These are phyloP conservation scores for Mycena filopes DNA, from an alignment of 768 basidiomycete genomes.

Conservation along the genomic window DNA sequence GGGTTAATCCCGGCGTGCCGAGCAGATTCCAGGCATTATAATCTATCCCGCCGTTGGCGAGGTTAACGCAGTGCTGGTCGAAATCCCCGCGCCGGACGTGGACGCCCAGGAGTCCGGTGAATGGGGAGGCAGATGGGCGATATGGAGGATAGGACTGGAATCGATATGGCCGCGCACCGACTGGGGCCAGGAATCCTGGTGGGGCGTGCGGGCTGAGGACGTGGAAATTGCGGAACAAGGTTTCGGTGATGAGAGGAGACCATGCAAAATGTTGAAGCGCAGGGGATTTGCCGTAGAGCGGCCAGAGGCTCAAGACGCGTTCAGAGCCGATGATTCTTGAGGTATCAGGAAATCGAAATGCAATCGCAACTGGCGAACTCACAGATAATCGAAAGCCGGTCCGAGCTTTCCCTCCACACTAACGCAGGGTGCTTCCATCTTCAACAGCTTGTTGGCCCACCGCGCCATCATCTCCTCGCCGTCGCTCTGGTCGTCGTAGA, in stretches of 20 bases:
- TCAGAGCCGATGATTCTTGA: constrained; percentile 5
- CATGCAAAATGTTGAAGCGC: constrained; percentile 23
- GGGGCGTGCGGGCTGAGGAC: not conserved
- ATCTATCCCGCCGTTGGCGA: constrained; percentile 44
- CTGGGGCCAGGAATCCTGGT: not conserved
- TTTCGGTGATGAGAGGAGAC: constrained; percentile 20
- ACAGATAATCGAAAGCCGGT: constrained; percentile 16
- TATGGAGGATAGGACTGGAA: constrained; percentile 5
- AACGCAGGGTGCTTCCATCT: constrained; percentile 1
- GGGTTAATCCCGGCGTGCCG: constrained; percentile 21
- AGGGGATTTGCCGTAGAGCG: constrained; percentile 8
- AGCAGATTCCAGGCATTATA: constrained; percentile 59
- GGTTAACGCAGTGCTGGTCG: constrained; percentile 50
- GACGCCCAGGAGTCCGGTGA: constrained; percentile 54
- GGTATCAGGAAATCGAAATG: not conserved
- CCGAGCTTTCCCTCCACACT: constrained; percentile 1
- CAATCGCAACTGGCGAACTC: not conserved
- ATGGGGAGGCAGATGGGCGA: constrained; percentile 20
- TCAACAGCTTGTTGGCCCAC: constrained; percentile 13
- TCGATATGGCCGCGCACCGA: not conserved
- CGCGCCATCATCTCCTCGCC: constrained; percentile 1
- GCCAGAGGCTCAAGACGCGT: constrained; percentile 19
- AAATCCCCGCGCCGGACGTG: constrained; percentile 65
- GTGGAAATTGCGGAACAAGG: constrained; percentile 11
- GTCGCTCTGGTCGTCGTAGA: not conserved